Base-by-base conservation (phyloP, 2,329 filamentous ascomycete species). In the Trichophyton rubrum region DNA sequence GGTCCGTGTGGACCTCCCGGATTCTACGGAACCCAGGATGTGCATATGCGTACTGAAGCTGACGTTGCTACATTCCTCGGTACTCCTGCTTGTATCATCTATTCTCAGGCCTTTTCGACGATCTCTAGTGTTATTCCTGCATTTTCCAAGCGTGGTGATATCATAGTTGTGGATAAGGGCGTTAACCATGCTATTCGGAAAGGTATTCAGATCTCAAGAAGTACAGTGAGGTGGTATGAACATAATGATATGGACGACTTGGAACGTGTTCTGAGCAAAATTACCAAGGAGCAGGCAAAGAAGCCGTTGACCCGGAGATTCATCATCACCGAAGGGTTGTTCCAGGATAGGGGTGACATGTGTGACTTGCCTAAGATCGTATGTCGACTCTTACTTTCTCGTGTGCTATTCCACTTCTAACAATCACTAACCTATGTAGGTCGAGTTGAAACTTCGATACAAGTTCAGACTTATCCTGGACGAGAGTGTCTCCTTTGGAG, bases 391-490 rank as follows among this genome's bases (percentile, higher is more conserved):
- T n/a, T 27, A 30, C 7, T 7, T 56, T 7, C 56, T 22, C 5
- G 8, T 47, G 22, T n/a, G 24, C 11, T n/a, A 15, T n/a, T 5
- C 11, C 7, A 38, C 30, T 24, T 15, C 27, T n/a, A 9, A 35
- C 22, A 20, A 35, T 22, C 8, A 9, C 51, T 55, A 56, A 41
- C n/a, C 24, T 62, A 33, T 61, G 17, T 3, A 89, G 87, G 80
- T 97, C 64, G 92, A 96, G 72, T 80, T 99, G 67, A 96, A 96
- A 76, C 85, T 91, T 67, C 89, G 88, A 73, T 96, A 97, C 82
- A 99, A 96, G 77, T 99, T 97, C 79, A 90, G 93, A 68, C 83
- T 99, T 61, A 95, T 97, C 66, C 85, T 99, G 41, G 93, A 99
- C 73, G 93, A 99, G 78, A 96, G 91, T 1, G 95, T 89, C 87